phyloP scores from a whole-genome alignment of 768 basidiomycete species.

The Russula sp. region DNA sequence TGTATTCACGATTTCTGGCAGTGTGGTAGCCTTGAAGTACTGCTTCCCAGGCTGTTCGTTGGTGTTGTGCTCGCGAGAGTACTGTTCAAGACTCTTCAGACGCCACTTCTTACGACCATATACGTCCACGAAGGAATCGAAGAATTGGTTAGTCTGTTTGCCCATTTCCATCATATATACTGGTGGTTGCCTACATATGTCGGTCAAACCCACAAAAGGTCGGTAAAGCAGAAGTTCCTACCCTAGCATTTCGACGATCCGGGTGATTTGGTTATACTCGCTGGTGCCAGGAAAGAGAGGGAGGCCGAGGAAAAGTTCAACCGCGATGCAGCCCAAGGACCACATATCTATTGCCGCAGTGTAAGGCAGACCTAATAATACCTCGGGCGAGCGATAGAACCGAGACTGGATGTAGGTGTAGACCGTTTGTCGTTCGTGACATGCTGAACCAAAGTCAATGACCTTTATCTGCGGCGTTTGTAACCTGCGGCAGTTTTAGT shows the following conservation, averaged over 20 bases:
- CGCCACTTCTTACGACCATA: slow-evolving; percentile 81
- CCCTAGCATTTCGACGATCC: slow-evolving; percentile 99
- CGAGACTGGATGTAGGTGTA: slow-evolving; percentile 99
- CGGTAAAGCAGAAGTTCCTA: slow-evolving; percentile 42
- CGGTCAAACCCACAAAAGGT: slow-evolving; percentile 16
- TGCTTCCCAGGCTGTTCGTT: slow-evolving; percentile 98
- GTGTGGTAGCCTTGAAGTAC: slow-evolving; percentile 91
- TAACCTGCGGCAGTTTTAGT: slow-evolving; percentile 49
- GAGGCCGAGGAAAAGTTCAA: slow-evolving; percentile 93
- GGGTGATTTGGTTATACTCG: slow-evolving; percentile 96
- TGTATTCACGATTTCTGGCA: slow-evolving; percentile 94
- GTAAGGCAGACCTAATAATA: slow-evolving; percentile 91
- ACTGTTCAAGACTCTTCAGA: slow-evolving; percentile 91
- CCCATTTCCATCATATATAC: slow-evolving; percentile 92
- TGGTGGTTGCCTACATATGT: slow-evolving; percentile 69
- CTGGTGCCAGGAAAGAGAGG: slow-evolving; percentile 98
- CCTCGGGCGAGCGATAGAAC: slow-evolving; percentile 98
- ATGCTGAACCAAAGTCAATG: slow-evolving; percentile 98
- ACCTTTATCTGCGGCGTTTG: slow-evolving; percentile 99
- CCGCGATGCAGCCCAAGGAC: slow-evolving; percentile 97
- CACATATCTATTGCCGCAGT: slow-evolving; percentile 98
- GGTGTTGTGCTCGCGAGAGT: slow-evolving; percentile 90
- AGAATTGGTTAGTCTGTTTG: slow-evolving; percentile 93
- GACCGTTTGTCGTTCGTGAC: slow-evolving; percentile 98
- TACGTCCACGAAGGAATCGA: slow-evolving; percentile 73